Evolutionary conservation across 1,139 yeast genomes (phyloP), one percentile per base, ranked within the genome.

Genomic region (Candida glucosophila): DNA sequence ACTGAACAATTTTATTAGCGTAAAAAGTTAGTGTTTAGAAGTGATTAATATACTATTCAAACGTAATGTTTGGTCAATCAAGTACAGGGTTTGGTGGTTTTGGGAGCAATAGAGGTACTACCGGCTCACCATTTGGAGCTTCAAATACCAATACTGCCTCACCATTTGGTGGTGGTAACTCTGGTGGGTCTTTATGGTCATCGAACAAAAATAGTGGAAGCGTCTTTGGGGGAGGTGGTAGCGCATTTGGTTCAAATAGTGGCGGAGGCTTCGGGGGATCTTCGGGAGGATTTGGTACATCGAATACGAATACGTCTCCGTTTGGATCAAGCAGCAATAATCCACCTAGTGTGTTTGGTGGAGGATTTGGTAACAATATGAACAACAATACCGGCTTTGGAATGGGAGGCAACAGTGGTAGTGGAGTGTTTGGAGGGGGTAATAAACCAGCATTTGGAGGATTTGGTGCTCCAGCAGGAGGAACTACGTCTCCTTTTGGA

Each of bases 81-180:
- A 50, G 49, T 11, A 63, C 77, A 16, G 80, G 80, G 11, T 73
- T 73, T 42, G 80, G 80, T 20, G 79, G 79, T 16, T 75, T 75
- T 49, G 79, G 78, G 12, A 41, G 53, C 20, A 44, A 51, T 27
- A 39, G 47, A 26, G 39, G 44, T 30, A 49, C 45, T 29, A 35
- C 48, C 23, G 44, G 46, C 18, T 50, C 63, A 3, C 59, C 65
- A 2, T 62, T 62, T 38, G 58, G 58, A 16, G 40, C 49, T 28
- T 34, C 42, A 17, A 38, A 35, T 28, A 39, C 35, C 26, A 48
- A 42, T 29, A 27, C 43, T 10, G 35, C 57, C 16, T 51, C 66
- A 10, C 56, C 66, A 6, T 62, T 62, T 43, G 69, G 67, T 4
- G 32, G 30, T 26, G 41, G 38, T n/a, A 31, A 36, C 18, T 26